phyloP scores from a whole-genome alignment of 2,329 filamentous ascomycete species.

The Cladophialophora immunda region DNA sequence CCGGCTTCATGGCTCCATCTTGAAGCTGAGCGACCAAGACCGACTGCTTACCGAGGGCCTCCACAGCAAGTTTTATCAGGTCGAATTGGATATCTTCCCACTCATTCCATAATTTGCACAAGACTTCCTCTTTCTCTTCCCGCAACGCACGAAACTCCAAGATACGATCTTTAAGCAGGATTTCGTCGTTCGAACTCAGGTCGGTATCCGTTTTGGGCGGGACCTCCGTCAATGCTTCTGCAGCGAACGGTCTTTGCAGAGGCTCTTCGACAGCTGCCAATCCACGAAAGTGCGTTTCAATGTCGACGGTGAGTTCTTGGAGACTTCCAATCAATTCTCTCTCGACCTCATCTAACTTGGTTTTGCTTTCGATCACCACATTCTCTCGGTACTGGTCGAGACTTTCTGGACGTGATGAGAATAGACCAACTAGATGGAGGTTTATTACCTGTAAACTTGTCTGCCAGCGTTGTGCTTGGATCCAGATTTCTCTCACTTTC shows the following conservation, averaged over 20 bases:
- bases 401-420: slow-evolving; percentile 28
- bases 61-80: slow-evolving; percentile 33
- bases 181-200: slow-evolving; percentile 6
- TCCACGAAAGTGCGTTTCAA: slow-evolving; percentile 23
- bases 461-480: slow-evolving; percentile 23
- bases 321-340: slow-evolving; percentile 18
- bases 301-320: slow-evolving; percentile 24
- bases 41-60: slow-evolving; percentile 32
- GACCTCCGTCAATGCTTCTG: slow-evolving; percentile 27
- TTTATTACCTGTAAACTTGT: slow-evolving; percentile 26
- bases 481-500: slow-evolving; percentile 9
- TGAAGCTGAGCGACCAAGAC: slow-evolving; percentile 21
- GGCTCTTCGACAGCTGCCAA: slow-evolving; percentile 27
- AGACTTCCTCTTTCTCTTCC: slow-evolving; percentile 29
- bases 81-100: slow-evolving; percentile 36
- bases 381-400: slow-evolving; percentile 33
- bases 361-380: slow-evolving; percentile 16
- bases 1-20: slow-evolving; percentile 24
- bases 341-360: slow-evolving; percentile 18
- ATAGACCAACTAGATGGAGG: neutral
- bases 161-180: slow-evolving; percentile 25
- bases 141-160: slow-evolving; percentile 24
- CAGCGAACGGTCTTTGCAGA: slow-evolving; percentile 22
- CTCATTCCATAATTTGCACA: slow-evolving; percentile 35
- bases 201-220: neutral